Evolutionary conservation across 495 filamentous ascomycete species (phyloP), one percentile per base, ranked within the genome.

Genomic region (Podospora bellae-mahoneyi): DNA sequence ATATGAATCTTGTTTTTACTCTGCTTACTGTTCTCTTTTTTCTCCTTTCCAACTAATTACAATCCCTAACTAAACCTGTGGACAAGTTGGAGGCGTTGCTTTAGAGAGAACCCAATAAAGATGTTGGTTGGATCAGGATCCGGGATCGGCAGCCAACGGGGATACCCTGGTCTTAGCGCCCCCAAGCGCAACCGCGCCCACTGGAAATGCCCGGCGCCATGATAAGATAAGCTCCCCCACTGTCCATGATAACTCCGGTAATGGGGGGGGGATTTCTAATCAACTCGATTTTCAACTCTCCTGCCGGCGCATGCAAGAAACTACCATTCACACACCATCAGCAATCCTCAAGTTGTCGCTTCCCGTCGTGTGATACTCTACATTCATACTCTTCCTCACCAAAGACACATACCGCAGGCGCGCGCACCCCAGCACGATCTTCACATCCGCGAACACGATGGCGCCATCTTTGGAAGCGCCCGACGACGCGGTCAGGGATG

Each of bases 401-500:
- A 3, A 16, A 16, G 0, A 48, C 39, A 48, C 39, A 13, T 48
- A 48, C 39, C 39, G 39, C 7, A 48, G 15, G 39, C 39, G 39
- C 39, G 39, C 39, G 9, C 39, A 16, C 39, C 9, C 39, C 39
- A 16, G 6, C 9, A 48, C 9, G 39, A 13, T 16, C 39, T 32
- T 3, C 39, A 10, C 39, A 48, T 3, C 39, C 39, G 39, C 39
- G 13, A 48, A 48, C 9, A 48, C 39, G 13, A 76, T 77, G 76
- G 71, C 71, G 60, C 89, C 92, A 13, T 91, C 88, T 26, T 78
- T 95, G 48, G 88, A 92, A 79, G 89, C 23, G 55, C 23, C 87
- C 71, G 84, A 88, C 23, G 82, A 84, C 27, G 77, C 86, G 23
- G 83, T 88, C 69, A 82, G 88, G 68, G 88, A 90, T 64, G 83